Conservation (phyloP, 768 basidiomycete species). For the Collybiopsis luxurians region DNA sequence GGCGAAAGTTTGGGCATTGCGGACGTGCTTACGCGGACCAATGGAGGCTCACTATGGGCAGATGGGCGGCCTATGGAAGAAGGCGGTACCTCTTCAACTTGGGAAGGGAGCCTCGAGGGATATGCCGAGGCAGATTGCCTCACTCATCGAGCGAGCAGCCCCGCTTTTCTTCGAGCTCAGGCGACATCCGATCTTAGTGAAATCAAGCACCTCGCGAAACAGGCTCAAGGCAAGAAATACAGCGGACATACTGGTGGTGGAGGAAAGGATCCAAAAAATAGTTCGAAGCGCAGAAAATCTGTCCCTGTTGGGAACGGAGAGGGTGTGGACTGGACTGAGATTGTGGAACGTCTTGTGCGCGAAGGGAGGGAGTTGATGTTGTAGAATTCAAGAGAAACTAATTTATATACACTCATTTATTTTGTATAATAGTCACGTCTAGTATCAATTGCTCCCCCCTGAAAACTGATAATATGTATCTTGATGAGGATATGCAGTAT, state of each 20-base stretch:
- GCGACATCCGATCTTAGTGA: constrained; percentile 70
- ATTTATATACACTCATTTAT: too few species aligned
- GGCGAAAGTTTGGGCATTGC: constrained; percentile 85
- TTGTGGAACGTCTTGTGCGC: constrained; percentile 9
- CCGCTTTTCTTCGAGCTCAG: constrained; percentile 75
- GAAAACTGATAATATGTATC: too few species aligned
- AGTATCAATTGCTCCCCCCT: too few species aligned
- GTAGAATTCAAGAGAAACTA: too few species aligned
- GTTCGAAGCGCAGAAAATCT: constrained; percentile 3
- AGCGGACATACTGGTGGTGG: constrained; percentile 22
- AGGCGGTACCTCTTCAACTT: constrained; percentile 12
- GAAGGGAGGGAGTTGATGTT: constrained; percentile 3
- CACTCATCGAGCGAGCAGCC: constrained; percentile 57
- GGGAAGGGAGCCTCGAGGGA: constrained; percentile 40
- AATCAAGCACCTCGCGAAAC: constrained; percentile 65
- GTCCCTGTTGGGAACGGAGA: constrained; percentile 11
- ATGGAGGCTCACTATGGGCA: constrained; percentile 62
- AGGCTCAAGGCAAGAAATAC: constrained; percentile 41
- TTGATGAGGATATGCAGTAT: too few species aligned
- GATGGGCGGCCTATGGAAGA: constrained; percentile 56
- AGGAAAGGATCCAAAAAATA: constrained; percentile 7
- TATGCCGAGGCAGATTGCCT: constrained; percentile 61
- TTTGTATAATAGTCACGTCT: too few species aligned
- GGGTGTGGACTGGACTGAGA: constrained; percentile 14
- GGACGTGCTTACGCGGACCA: constrained; percentile 62